A percentile compares a stretch with the other conserved stretches of the same genome.
These are phyloP conservation scores for Blakeslea trispora DNA, from an alignment of 371 early-diverging fungal species.

Conservation along the genomic window DNA sequence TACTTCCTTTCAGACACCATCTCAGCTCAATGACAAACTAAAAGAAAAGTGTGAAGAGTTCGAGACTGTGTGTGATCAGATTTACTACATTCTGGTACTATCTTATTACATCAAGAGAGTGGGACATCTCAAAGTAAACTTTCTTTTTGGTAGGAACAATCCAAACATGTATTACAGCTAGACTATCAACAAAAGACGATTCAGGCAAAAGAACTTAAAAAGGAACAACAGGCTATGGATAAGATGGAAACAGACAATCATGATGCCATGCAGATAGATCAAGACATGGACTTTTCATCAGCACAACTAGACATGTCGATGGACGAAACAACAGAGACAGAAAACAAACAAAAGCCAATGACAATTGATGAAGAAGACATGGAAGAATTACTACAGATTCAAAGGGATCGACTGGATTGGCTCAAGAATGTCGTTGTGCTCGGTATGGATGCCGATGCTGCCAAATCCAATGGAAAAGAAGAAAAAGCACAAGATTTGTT, in stretches of 20 bases:
- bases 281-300: not conserved
- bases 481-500: constrained; percentile 46
- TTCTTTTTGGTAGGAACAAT: constrained; percentile 53
- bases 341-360: constrained; percentile 21
- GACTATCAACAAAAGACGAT: constrained; percentile 37
- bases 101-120: too few relatives aligned
- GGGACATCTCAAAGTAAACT: too few relatives aligned
- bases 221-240: not conserved
- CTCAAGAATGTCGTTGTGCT: constrained; percentile 44
- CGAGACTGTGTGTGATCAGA: constrained; percentile 52
- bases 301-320: not conserved
- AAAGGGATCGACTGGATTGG: constrained; percentile 45
- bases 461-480: constrained; percentile 29
- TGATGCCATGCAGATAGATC: not conserved
- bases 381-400: constrained; percentile 47
- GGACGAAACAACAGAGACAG: constrained; percentile 9
- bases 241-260: not conserved
- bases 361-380: constrained; percentile 33
- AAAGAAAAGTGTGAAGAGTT: constrained; percentile 47
- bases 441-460: constrained; percentile 46
- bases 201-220: constrained; percentile 10
- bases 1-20: constrained; percentile 21
- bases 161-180: constrained; percentile 43
- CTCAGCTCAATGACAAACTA: constrained; percentile 31
- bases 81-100: constrained; percentile 42